Evolutionary conservation across 495 filamentous ascomycete species (phyloP).

Genomic region (Aspergillus taichungensis): DNA sequence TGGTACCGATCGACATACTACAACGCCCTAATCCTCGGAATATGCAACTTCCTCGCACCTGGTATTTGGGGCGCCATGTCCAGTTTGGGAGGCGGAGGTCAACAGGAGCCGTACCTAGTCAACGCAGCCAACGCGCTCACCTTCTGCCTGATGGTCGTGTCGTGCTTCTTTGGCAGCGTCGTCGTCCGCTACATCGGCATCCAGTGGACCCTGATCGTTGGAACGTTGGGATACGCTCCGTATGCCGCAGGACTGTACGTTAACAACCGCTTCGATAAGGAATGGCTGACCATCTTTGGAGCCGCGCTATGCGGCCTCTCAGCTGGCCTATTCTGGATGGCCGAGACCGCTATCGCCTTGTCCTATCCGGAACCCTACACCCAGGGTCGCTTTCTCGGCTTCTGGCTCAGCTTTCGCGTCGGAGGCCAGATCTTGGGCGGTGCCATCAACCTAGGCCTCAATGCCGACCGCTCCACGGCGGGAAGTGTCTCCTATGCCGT

Average conservation of each 20-base stretch:
- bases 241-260: conserved; percentile 58
- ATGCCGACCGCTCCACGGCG: conserved; percentile 40
- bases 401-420: conserved; percentile 55
- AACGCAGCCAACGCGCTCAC: conserved; percentile 62
- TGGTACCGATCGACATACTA: conserved; percentile 58
- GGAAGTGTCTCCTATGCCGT: conserved; percentile 56
- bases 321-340: conserved; percentile 60
- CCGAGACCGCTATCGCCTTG: conserved; percentile 57
- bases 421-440: conserved; percentile 57
- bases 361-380: conserved; percentile 57
- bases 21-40: conserved; percentile 53
- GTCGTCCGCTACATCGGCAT: conserved; percentile 53
- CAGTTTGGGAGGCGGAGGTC: conserved; percentile 56
- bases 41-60: conserved; percentile 55
- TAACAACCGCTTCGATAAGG: conserved; percentile 54
- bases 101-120: conserved; percentile 53
- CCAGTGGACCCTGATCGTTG: conserved; percentile 54
- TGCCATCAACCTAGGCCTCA: conserved; percentile 53
- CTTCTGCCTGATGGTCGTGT: conserved; percentile 57
- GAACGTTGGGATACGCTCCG: conserved; percentile 57
- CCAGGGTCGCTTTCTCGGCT: conserved; percentile 48
- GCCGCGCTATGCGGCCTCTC: conserved; percentile 56
- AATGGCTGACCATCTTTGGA: conserved; percentile 56
- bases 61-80: conserved; percentile 67
- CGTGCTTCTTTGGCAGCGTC: conserved; percentile 46